Evolutionary conservation across 1,284 basidiomycete species (phyloP), one percentile per base, ranked within the genome.

Genomic region (Volvariella surrecta): DNA sequence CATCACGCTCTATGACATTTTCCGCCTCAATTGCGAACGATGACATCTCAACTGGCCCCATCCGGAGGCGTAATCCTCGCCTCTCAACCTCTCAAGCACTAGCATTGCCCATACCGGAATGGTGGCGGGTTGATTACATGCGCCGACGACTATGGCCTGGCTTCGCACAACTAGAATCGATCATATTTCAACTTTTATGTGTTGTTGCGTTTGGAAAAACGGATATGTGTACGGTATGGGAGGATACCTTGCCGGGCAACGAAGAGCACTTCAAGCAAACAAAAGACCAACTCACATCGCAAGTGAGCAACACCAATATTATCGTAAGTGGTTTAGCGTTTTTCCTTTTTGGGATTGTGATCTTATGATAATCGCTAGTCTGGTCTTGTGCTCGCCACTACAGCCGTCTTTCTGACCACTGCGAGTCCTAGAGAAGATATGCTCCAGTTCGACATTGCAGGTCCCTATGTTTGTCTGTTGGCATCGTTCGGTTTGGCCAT

Each of bases 211-310:
- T 35, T 15, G 34, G 34, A 19, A 35, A 35, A 35, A 19, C 34
- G 6, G 34, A 19, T 4, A 7, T 35, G 34, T 15, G 15, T 8
- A 6, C 18, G n/a, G 6, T 35, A 16, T 35, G 34, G 34, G 13
- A 16, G 34, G 34, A 35, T 19, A 19, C 34, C 11, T 28, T 28
- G 11, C 24, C 24, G 6, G 13, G 34, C 4, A 19, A 35, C 34
- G 34, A 35, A n/a, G n/a, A 35, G 8, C n/a, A 35, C 34, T 35
- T 35, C 15, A 35, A 35, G 18, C 7, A 35, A n/a, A 35, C 34
- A 19, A 35, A 15, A 15, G 34, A 35, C 7, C n/a, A 6, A n/a
- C 13, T 35, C 18, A 35, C 13, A 15, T n/a, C 6, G 6, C 34
- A 35, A 35, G 34, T 35, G 4, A 35, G 15, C 18, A 35, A 35